Evolutionary conservation across 352 stramenopile species (phyloP), one percentile per base, ranked within the genome.

Genomic region (Globisporangium camurandrum): DNA sequence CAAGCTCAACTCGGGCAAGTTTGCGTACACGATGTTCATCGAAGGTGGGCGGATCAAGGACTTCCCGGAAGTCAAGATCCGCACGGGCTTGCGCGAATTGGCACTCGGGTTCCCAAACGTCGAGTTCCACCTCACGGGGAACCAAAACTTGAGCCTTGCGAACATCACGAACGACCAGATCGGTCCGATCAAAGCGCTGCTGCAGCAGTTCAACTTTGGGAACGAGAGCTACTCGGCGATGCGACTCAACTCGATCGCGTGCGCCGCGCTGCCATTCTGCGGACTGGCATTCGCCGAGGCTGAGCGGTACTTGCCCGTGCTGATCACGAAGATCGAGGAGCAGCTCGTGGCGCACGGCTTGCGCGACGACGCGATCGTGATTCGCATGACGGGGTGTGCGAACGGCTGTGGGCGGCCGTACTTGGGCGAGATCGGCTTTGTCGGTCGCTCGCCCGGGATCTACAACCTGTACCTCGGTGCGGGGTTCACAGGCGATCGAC

Each of bases 391-490:
- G n/a, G 95, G 96, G 38, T 99, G 96, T 67, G 90, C 95, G 26
- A 99, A 99, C 71, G 96, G 96, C 42, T 99, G 95, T 62, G 95
- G 92, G 3, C 73, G 96, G 16, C 96, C 96, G 19, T 98, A 98
- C 81, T 92, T 99, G 81, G 96, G 95, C 20, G 96, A 99, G 73
- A 87, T 99, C 43, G 96, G 89, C 46, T 98, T 98, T 58, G 94
- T 99, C 26, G 96, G 96, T 47, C 94, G 98, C 67, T 95, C 93
- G 37, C 83, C 94, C 1, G 95, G 96, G 55, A 96, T 77, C 49
- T 98, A 99, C 75, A 97, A 99, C 75, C 49, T 99, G 41, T 98
- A 97, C 83, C 64, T 99, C 12, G 96, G 96, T 45, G 96, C 95
- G 37, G 80, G 79, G 30, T 80, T 80, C 47, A 54, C 65, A 0